These are phyloP conservation scores for Saururus chinensis DNA, from an alignment of 164 flowering plant genomes.

Conservation along the genomic window DNA sequence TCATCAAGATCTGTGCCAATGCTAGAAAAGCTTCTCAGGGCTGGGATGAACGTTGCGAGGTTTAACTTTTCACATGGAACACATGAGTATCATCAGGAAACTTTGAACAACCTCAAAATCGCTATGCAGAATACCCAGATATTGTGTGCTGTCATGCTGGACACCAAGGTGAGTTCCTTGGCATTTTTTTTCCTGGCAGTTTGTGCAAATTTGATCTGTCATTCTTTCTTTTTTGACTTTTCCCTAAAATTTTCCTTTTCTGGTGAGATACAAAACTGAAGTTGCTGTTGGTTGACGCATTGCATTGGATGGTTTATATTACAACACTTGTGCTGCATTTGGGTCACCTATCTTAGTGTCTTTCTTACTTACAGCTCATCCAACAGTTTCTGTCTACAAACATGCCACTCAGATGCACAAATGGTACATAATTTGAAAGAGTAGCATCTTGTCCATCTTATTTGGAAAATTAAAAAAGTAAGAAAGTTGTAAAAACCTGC, in stretches of 20 bases:
- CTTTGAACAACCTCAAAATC: constrained; percentile 45
- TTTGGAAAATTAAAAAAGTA: too few species aligned
- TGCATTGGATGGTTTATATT: neutral
- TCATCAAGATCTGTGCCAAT: constrained; percentile 59
- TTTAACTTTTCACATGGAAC: constrained; percentile 76
- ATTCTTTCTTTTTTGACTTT: too few species aligned
- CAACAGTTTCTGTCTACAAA: too few species aligned
- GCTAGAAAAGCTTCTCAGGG: constrained; percentile 61
- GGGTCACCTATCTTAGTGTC: neutral
- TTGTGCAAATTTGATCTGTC: neutral
- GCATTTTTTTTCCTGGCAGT: neutral
- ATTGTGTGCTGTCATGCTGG: constrained; percentile 76
- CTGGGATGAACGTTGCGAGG: constrained; percentile 77
- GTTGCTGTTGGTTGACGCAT: neutral
- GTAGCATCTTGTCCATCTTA: too few species aligned
- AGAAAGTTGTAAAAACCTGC: too few species aligned
- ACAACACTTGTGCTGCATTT: neutral
- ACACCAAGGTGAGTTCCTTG: constrained; percentile 43
- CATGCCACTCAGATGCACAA: neutral
- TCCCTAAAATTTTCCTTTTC: neutral
- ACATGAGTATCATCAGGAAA: constrained; percentile 73
- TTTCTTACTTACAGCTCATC: neutral
- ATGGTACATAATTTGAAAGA: neutral
- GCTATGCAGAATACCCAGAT: constrained; percentile 66
- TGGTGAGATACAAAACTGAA: neutral